A percentile compares a stretch with the other conserved stretches of the same genome.
Evolutionary conservation across 768 basidiomycete species (phyloP).

Genomic region (Russula earlei): DNA sequence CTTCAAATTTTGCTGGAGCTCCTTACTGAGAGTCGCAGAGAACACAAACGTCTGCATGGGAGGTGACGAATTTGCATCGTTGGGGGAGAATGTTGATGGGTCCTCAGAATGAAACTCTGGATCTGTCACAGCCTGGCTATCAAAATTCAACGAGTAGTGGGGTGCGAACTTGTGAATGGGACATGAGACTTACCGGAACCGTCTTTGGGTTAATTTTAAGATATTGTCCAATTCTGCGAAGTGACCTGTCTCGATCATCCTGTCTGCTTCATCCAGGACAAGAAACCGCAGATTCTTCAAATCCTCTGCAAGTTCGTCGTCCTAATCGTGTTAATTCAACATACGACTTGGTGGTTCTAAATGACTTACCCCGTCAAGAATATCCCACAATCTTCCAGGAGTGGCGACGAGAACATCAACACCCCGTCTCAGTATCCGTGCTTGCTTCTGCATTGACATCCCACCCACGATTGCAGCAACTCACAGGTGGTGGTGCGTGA

Average conservation of each 20-base stretch:
- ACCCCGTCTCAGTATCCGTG: constrained; percentile 71
- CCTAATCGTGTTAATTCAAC: constrained; percentile 34
- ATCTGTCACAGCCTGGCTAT: constrained; percentile 40
- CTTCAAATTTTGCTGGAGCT: constrained; percentile 85
- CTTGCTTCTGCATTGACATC: constrained; percentile 91
- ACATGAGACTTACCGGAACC: constrained; percentile 37
- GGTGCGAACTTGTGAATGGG: neutral
- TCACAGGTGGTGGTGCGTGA: constrained; percentile 58
- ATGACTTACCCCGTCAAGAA: constrained; percentile 61
- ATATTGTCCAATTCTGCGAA: constrained; percentile 94
- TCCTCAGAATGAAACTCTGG: constrained; percentile 31
- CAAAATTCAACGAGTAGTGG: neutral
- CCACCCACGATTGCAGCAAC: constrained; percentile 92
- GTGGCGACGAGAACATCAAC: constrained; percentile 93
- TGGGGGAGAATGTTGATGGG: constrained; percentile 21
- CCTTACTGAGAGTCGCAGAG: constrained; percentile 92
- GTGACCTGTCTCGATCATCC: constrained; percentile 96
- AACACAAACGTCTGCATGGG: constrained; percentile 87
- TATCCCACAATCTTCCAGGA: constrained; percentile 96
- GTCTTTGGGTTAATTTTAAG: constrained; percentile 68
- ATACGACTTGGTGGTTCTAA: neutral
- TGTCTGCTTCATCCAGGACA: constrained; percentile 94
- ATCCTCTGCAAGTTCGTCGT: constrained; percentile 61
- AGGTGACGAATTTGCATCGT: constrained; percentile 26
- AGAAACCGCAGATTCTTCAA: constrained; percentile 67